A percentile compares a stretch with the other conserved stretches of the same genome.
These are phyloP conservation scores for Dryas alaskensis DNA, from an alignment of 306 rosid species.

Conservation along the genomic window DNA sequence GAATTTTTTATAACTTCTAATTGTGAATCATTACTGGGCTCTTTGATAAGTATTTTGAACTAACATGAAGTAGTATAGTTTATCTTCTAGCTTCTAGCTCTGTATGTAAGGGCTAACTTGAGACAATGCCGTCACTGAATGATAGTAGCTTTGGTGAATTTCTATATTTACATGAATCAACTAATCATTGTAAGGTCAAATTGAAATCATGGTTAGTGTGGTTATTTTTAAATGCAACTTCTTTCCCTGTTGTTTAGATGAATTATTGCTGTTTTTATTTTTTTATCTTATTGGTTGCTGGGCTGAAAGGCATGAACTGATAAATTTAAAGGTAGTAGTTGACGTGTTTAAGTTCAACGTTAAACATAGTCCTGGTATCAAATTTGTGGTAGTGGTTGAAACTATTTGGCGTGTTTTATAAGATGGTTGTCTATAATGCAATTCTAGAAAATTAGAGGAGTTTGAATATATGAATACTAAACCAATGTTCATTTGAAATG, in stretches of 20 bases:
- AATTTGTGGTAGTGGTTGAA: background rate
- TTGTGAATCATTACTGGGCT: background rate
- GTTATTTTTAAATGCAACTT: background rate
- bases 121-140: background rate
- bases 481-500: background rate
- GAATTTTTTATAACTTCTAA: background rate
- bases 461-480: no score
- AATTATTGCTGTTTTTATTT: no score
- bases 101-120: background rate
- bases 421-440: background rate
- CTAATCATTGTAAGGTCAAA: background rate
- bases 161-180: background rate
- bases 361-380: background rate
- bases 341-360: background rate
- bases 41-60: background rate
- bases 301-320: background rate
- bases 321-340: background rate
- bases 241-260: background rate
- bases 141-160: no score
- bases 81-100: background rate
- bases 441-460: background rate
- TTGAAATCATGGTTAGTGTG: background rate
- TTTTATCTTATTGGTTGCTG: background rate
- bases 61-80: background rate
- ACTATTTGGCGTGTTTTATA: background rate